Conservation (phyloP, 345 rosid genomes). For the Eutrema yunnanense region DNA sequence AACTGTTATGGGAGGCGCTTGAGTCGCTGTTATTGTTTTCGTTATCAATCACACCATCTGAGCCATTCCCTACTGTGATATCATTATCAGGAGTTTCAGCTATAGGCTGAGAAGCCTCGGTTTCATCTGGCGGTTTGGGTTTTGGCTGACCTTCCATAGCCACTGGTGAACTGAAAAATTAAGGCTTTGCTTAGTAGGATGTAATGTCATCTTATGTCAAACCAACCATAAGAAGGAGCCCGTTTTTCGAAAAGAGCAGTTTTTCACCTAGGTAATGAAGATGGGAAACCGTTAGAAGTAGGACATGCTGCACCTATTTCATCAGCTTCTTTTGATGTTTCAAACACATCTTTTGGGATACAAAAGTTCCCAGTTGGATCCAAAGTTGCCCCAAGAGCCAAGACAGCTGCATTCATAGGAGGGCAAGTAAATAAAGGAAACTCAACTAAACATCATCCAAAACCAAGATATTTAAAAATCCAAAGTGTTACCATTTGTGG, state of each 20-base stretch:
- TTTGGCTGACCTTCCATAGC: conserved; percentile 36
- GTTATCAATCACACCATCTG: neutral
- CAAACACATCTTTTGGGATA: conserved; percentile 30
- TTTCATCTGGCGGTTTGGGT: conserved; percentile 25
- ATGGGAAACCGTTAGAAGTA: conserved; percentile 46
- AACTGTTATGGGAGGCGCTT: conserved; percentile 46
- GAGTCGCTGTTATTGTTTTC: conserved; percentile 34
- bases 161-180: conserved; percentile 38
- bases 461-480: neutral
- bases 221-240: neutral
- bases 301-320: conserved; percentile 21
- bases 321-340: conserved; percentile 37
- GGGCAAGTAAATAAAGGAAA: neutral
- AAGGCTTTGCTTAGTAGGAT: neutral
- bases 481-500: conserved; percentile 27
- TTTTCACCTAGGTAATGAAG: conserved; percentile 46
- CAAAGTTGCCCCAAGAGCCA: conserved; percentile 33
- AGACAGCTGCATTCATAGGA: conserved; percentile 22
- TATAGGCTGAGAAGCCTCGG: conserved; percentile 18
- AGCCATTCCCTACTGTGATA: conserved; percentile 21
- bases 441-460: conserved; percentile 7
- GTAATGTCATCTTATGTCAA: neutral
- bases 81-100: conserved; percentile 52
- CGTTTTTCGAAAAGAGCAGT: neutral
- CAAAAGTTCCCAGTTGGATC: conserved; percentile 30